Percentiles rank a stretch among this genome's conserved stretches.
Conservation (phyloP, 805 yeast genomes). For the Aciculoconidium aculeatum region DNA sequence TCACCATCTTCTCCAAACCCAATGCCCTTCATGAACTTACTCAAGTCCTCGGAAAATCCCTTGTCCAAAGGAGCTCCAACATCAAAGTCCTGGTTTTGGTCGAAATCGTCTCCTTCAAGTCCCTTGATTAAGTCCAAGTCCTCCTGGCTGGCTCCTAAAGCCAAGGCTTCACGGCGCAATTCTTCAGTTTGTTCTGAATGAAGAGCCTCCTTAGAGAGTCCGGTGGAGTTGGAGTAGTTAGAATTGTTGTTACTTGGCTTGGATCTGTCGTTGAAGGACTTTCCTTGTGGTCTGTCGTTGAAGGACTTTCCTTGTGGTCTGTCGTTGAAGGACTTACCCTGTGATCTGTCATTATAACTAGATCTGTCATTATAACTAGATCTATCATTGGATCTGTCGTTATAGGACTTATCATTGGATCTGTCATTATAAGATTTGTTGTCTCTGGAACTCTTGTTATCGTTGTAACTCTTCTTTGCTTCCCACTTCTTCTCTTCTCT, state of each 20-base stretch:
- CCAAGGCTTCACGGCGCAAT: slow-evolving; percentile 67
- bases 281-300: too few relatives aligned
- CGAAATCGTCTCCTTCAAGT: slow-evolving; percentile 48
- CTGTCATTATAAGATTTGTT: neutral
- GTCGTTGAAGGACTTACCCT: too few relatives aligned
- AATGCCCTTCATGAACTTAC: slow-evolving; percentile 57
- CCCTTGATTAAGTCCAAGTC: slow-evolving; percentile 63
- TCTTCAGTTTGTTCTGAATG: slow-evolving; percentile 17
- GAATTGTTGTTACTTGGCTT: too few relatives aligned
- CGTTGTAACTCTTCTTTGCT: slow-evolving; percentile 1
- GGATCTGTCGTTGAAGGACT: too few relatives aligned
- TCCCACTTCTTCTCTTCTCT: slow-evolving; percentile 3
- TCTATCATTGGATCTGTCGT: too few relatives aligned
- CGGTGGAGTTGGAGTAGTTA: too few relatives aligned
- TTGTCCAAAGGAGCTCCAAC: slow-evolving; percentile 36
- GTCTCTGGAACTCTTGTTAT: neutral
- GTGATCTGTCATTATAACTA: too few relatives aligned
- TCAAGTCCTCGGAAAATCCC: slow-evolving; percentile 47
- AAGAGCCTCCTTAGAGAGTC: neutral
- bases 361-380: too few relatives aligned
- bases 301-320: too few relatives aligned
- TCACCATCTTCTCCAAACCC: slow-evolving; percentile 48
- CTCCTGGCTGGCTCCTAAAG: slow-evolving; percentile 81
- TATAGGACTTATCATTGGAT: too few relatives aligned
- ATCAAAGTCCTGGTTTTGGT: slow-evolving; percentile 42